phyloP scores from a whole-genome alignment of 352 stramenopile species.

The Phytopythium kandeliae region DNA sequence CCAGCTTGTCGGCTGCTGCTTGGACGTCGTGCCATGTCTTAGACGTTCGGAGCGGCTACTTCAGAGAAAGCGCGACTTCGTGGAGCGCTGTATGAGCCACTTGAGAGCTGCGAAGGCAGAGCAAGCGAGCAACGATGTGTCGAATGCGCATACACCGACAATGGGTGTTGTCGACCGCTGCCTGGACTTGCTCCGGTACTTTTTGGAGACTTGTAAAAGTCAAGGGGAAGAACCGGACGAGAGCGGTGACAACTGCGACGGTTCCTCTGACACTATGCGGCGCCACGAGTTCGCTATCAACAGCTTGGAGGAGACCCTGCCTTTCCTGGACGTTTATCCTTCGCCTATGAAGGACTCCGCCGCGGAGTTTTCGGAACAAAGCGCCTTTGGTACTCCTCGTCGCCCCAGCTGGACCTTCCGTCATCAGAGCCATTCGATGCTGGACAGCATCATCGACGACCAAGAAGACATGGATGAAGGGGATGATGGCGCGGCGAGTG shows the following conservation, averaged over 20 bases:
- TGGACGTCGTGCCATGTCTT: constrained; percentile 41
- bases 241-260: not conserved
- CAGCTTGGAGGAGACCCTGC: constrained; percentile 52
- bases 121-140: constrained; percentile 1
- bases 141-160: not conserved
- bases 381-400: constrained; percentile 18
- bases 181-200: constrained; percentile 64
- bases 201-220: constrained; percentile 42
- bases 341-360: constrained; percentile 50
- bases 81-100: constrained; percentile 55
- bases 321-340: constrained; percentile 50
- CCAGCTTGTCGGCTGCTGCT: constrained; percentile 43
- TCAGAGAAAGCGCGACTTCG: constrained; percentile 35
- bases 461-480: constrained; percentile 21
- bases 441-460: constrained; percentile 50
- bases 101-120: constrained; percentile 24
- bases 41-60: constrained; percentile 18
- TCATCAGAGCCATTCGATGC: constrained; percentile 35
- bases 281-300: constrained; percentile 21
- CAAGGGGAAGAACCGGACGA: not conserved
- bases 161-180: constrained; percentile 40
- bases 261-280: not conserved
- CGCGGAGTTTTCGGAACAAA: not conserved
- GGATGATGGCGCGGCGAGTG: not conserved
- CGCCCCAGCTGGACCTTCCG: constrained; percentile 62